Percentiles rank a stretch among this genome's conserved stretches.
These are phyloP conservation scores for Aquilaria agallochum DNA, from an alignment of 441 rosid species.

Conservation along the genomic window DNA sequence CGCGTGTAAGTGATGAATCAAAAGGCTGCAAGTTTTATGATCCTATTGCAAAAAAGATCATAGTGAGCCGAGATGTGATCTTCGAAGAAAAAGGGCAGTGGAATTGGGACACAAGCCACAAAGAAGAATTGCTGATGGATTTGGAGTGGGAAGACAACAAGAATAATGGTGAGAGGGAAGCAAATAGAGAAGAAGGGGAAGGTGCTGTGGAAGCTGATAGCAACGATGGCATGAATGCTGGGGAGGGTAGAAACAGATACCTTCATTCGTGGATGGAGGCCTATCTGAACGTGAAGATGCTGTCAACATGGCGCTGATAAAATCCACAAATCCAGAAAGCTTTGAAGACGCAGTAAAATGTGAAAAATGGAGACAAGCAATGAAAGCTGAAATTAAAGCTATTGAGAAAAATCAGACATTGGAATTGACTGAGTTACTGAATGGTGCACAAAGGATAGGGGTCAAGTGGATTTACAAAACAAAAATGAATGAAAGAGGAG, in stretches of 20 bases:
- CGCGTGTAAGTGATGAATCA: conserved; percentile 1
- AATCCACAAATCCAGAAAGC: too few species aligned
- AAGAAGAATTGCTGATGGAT: background rate
- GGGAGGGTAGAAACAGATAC: background rate
- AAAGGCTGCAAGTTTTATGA: conserved; percentile 7
- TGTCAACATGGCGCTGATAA: too few species aligned
- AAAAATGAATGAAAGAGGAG: background rate
- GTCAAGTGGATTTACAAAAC: conserved; percentile 19
- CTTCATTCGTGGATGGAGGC: background rate
- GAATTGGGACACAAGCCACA: background rate
- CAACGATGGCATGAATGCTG: too few species aligned
- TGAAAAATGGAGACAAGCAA: conserved; percentile 4
- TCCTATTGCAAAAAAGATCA: background rate
- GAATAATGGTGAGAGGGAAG: background rate
- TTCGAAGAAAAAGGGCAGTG: conserved; percentile 10
- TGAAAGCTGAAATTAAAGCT: conserved; percentile 7
- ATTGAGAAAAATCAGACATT: conserved; percentile 13
- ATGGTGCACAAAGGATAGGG: conserved; percentile 9
- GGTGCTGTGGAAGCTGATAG: too few species aligned
- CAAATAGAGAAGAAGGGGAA: too few species aligned
- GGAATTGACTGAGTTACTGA: conserved; percentile 4
- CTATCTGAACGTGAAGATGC: too few species aligned
- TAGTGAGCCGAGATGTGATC: conserved; percentile 7
- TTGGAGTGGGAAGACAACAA: background rate
- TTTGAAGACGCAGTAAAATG: background rate